These are phyloP conservation scores for Eucalyptus erythrocorys DNA, from an alignment of 345 rosid genomes.

Conservation along the genomic window DNA sequence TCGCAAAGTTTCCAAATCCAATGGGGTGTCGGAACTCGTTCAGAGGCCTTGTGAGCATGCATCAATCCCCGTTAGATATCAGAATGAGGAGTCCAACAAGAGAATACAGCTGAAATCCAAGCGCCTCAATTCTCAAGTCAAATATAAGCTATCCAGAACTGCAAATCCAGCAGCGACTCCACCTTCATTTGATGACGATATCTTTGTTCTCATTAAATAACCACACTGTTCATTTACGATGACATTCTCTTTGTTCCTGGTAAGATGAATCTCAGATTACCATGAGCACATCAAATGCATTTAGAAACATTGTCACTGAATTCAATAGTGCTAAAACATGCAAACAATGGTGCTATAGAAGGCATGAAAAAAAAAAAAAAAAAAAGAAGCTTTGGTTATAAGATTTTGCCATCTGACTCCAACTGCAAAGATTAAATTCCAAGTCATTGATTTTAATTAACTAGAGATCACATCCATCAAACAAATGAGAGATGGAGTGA, in stretches of 20 bases:
- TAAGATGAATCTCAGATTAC: not conserved
- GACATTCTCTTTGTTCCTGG: conserved; percentile 77
- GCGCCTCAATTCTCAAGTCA: conserved; percentile 28
- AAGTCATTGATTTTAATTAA: not conserved
- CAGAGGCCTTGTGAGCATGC: not conserved
- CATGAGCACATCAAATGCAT: not conserved
- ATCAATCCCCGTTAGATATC: not conserved
- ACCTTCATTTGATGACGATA: conserved; percentile 88
- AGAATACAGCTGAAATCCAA: not conserved
- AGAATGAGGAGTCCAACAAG: not conserved
- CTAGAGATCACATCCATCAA: not conserved
- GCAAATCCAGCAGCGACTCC: conserved; percentile 96
- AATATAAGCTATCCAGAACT: conserved; percentile 81
- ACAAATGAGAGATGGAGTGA: not conserved
- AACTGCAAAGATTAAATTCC: not conserved
- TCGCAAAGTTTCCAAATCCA: not conserved
- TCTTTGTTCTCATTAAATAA: conserved; percentile 82
- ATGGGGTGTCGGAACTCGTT: not conserved
- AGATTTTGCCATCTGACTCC: not conserved
- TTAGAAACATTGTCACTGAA: not conserved
- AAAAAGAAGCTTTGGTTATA: not conserved
- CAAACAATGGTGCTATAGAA: not conserved
- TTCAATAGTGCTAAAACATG: not conserved
- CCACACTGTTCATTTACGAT: conserved; percentile 71
- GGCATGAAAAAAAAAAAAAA: no score